phyloP scores from a whole-genome alignment of 345 rosid species.

The Carallia pectinifolia region DNA sequence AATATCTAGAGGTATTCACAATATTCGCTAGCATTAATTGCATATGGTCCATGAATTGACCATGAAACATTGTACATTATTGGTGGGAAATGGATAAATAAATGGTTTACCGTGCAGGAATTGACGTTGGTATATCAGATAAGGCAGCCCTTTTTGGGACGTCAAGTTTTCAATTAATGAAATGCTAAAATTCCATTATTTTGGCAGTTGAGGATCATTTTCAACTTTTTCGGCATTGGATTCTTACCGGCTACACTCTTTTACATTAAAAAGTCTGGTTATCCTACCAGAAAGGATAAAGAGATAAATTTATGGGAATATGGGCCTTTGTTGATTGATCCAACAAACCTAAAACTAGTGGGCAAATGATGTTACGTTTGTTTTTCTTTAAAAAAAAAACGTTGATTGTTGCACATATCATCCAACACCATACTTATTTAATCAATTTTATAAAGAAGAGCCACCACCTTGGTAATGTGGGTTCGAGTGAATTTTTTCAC shows the following conservation, averaged over 20 bases:
- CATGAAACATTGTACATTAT: conserved; percentile 9
- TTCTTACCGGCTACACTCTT: conserved; percentile 24
- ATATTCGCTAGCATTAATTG: conserved; percentile 19
- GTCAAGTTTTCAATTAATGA: conserved; percentile 15
- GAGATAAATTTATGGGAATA: not conserved
- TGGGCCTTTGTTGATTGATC: not conserved
- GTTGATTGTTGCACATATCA: too few species aligned
- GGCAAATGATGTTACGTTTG: not conserved
- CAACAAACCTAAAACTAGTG: conserved; percentile 1
- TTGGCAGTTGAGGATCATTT: conserved; percentile 35
- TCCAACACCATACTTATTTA: too few species aligned
- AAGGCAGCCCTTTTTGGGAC: not conserved
- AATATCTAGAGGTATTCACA: conserved; percentile 14
- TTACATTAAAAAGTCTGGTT: not conserved
- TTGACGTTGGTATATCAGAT: not conserved
- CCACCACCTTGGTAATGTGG: too few species aligned
- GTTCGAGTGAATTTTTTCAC: too few species aligned
- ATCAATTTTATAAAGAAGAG: too few species aligned
- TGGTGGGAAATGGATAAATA: conserved; percentile 28
- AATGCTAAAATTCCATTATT: conserved; percentile 3
- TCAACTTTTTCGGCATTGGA: conserved; percentile 39
- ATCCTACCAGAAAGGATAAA: not conserved
- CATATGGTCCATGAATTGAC: conserved; percentile 28
- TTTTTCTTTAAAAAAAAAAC: not conserved
- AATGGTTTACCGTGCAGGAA: not conserved